These are phyloP conservation scores for Lipomyces mesembrius DNA, from an alignment of 805 yeast genomes.

Conservation along the genomic window DNA sequence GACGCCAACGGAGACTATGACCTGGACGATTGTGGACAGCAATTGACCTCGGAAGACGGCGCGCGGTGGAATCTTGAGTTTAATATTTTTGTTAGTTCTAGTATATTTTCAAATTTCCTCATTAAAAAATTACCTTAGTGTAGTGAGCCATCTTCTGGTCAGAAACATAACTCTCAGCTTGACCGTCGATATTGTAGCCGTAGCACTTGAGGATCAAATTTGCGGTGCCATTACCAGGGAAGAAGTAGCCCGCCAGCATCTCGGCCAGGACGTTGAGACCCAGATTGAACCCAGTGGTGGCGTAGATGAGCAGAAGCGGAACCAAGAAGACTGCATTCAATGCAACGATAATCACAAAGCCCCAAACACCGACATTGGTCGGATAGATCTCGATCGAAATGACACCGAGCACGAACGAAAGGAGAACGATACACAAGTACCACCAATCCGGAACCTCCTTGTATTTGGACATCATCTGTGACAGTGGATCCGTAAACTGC, in stretches of 20 bases:
- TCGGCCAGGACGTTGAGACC: conserved; percentile 63
- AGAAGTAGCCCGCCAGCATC: conserved; percentile 65
- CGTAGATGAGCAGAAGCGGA: conserved; percentile 65
- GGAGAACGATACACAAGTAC: conserved; percentile 53
- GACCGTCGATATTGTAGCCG: conserved; percentile 51
- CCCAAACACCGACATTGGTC: conserved; percentile 58
- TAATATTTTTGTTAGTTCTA: too few relatives aligned
- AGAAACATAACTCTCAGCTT: conserved; percentile 58
- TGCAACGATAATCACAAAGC: conserved; percentile 61
- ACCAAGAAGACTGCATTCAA: conserved; percentile 65
- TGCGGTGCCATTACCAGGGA: conserved; percentile 65
- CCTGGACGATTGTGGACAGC: conserved; percentile 53
- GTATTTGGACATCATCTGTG: conserved; percentile 16
- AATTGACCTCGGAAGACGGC: conserved; percentile 60
- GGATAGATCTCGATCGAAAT: conserved; percentile 50
- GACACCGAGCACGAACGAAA: conserved; percentile 54
- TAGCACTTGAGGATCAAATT: conserved; percentile 65
- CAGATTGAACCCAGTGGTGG: conserved; percentile 64
- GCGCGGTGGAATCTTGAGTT: conserved; percentile 69
- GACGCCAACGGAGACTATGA: conserved; percentile 51
- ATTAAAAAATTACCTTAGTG: too few relatives aligned
- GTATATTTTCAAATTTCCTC: too few relatives aligned
- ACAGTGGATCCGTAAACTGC: conserved; percentile 36
- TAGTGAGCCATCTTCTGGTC: conserved; percentile 71
- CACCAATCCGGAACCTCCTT: conserved; percentile 62